Evolutionary conservation across 441 rosid species (phyloP).

Genomic region (Erodium trifolium): DNA sequence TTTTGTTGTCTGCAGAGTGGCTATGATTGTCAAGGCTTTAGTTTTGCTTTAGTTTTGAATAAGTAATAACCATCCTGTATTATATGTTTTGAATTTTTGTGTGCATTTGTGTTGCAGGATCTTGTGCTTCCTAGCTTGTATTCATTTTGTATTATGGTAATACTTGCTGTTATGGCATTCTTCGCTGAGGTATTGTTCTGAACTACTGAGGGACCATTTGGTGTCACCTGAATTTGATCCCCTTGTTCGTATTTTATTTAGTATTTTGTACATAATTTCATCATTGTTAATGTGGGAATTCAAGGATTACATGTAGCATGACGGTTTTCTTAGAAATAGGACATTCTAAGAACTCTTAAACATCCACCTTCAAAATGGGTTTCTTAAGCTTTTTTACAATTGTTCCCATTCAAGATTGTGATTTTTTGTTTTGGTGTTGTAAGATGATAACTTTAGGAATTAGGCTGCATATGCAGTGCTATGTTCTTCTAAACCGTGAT

Average conservation of each 20-base stretch:
- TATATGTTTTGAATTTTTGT: slow-evolving; percentile 5
- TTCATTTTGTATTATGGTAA: slow-evolving; percentile 43
- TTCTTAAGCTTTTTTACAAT: slow-evolving; percentile 10
- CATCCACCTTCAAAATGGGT: not conserved
- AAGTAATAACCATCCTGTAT: not conserved
- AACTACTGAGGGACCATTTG: not conserved
- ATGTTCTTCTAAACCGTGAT: not conserved
- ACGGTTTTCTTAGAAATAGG: not conserved
- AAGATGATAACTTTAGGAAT: not conserved
- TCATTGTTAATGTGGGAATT: not conserved
- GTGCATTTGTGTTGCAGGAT: slow-evolving; percentile 37
- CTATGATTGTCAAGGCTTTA: not conserved
- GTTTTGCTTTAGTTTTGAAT: not conserved
- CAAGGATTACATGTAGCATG: not conserved
- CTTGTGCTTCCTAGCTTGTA: slow-evolving; percentile 53
- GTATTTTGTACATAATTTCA: not conserved
- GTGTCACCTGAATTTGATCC: not conserved
- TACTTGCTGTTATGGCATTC: slow-evolving; percentile 60
- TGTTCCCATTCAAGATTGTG: not conserved
- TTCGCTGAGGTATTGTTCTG: slow-evolving; percentile 51
- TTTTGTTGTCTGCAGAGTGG: not conserved
- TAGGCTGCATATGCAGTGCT: not conserved
- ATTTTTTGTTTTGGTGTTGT: not conserved
- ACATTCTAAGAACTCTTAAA: not conserved
- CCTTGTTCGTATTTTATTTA: not conserved